Evolutionary conservation across 202 grass and related monocot species (phyloP), one percentile per base, ranked within the genome.

Genomic region (Brachypodium distachyon): DNA sequence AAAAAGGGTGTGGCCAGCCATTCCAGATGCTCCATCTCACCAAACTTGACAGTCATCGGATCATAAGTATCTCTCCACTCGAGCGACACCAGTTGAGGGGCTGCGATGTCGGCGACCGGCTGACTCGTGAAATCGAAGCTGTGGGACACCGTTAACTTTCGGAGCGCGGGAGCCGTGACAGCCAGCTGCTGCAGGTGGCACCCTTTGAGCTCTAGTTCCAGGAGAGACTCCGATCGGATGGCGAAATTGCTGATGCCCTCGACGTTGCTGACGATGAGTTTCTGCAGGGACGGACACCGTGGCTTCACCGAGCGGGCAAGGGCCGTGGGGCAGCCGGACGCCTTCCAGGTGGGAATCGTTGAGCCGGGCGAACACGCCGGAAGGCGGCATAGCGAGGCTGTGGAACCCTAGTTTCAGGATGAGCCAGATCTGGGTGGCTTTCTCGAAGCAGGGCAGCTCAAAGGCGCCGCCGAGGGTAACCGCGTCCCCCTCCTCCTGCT

Each of bases 391-490:
- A 0, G 79, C 3, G 47, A 82, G 23, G 26, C 17, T 37, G 10
- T 73, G 44, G 42, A 73, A 64, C 12, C 59, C 69, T 12, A 74
- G 47, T n/a, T n/a, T n/a, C n/a, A n/a, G n/a, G 23, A 2, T 0
- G 4, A 81, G 33, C 56, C 0, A 4, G 22, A 72, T 28, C 22
- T 1, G 3, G 17, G 78, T 50, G 43, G 67, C 78, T 18, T 19
- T 61, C 22, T 32, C 44, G 43, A 81, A 81, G 68, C 68, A 81
- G 9, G 79, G 68, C 0, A 81, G 68, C 22, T 63, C 68, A 18
- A 80, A 42, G 41, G 29, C 6, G 18, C 11, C 64, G 0, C 38
- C 19, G n/a, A n/a, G n/a, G n/a, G n/a, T n/a, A n/a, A n/a, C n/a
- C 11, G 7, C 12, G 9, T 2, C 10, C 6, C 12, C 65, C 67